Evolutionary conservation across 108 stramenopile genomes (phyloP).

Genomic region (Chaetoceros tenuissimus): DNA sequence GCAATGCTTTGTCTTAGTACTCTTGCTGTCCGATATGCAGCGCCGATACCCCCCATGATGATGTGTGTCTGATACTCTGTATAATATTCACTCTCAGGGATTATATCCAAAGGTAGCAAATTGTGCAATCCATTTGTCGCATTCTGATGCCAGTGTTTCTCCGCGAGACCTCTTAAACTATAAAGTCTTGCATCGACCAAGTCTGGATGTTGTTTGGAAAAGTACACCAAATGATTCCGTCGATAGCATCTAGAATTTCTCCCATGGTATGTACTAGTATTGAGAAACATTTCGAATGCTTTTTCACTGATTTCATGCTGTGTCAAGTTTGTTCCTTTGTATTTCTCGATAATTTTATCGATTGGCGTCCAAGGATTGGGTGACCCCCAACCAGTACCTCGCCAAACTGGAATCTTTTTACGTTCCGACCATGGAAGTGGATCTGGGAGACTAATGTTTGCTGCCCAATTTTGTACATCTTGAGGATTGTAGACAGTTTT

Average conservation of each 20-base stretch:
- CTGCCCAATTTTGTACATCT: too few relatives aligned
- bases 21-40: conserved; percentile 25
- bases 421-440: conserved; percentile 13
- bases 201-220: conserved; percentile 12
- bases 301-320: too few relatives aligned
- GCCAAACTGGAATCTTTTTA: conserved; percentile 14
- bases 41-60: conserved; percentile 22
- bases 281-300: too few relatives aligned
- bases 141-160: conserved; percentile 9
- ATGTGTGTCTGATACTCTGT: conserved; percentile 13
- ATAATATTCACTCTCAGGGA: conserved; percentile 14
- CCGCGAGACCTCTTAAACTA: not conserved
- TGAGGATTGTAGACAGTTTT: too few relatives aligned
- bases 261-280: too few relatives aligned
- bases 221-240: conserved; percentile 7
- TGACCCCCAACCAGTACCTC: conserved; percentile 6
- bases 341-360: not conserved
- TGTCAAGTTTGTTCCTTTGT: too few relatives aligned
- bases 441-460: too few relatives aligned
- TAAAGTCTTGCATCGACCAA: conserved; percentile 14
- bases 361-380: not conserved
- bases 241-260: conserved; percentile 1
- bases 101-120: conserved; percentile 8
- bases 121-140: conserved; percentile 10
- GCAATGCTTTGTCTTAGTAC: conserved; percentile 12